Evolutionary conservation across 73 alveolate genomes (phyloP), one percentile per base, ranked within the genome.

Genomic region (Vitrella brassicaformis): DNA sequence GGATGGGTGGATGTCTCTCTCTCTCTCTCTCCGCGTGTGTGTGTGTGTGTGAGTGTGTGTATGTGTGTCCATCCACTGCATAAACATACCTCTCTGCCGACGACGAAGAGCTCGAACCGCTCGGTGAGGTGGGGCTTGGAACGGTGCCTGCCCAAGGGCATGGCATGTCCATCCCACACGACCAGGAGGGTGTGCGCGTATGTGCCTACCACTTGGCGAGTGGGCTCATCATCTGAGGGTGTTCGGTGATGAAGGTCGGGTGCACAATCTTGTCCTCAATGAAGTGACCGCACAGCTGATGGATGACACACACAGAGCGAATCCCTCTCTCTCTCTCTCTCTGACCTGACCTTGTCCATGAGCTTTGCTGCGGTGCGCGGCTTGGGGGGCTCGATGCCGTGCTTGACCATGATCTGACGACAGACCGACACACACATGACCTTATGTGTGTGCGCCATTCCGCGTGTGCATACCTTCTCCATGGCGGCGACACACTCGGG

Each of bases 211-310:
- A 95, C 86, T 96, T 96, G 67, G 98, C 97, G 73, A 96, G 91
- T 25, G 99, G 99, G 75, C 95, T 80, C 99, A 96, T 96, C 45
- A 95, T 78, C 85, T 93, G 93, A 22, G 99, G 99, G 72, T 95
- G 98, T 68, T 96, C 98, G 47, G 90, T 95, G 71, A 96, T 87
- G 90, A 93, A 95, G 47, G 98, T 93, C 0, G 99, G 99, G 73
- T 88, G 88, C 56, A 39, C 68, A 39, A 75, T 75, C 73, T 92
- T 86, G 75, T 90, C 97, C 89, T 96, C 99, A 71, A 96, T 87
- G 90, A 87, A 94, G 79, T 92, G 96, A 64, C 98, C 99, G 66
- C 90, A 96, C 26, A 96, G 85, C 82, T 95, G 56, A 4, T 8
- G 56, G 14, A 14, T 8, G 56, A 39, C 22, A 39, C 22, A 39